Conservation (phyloP, 768 basidiomycete species). For the Chalciporus pseudorubinellus region DNA sequence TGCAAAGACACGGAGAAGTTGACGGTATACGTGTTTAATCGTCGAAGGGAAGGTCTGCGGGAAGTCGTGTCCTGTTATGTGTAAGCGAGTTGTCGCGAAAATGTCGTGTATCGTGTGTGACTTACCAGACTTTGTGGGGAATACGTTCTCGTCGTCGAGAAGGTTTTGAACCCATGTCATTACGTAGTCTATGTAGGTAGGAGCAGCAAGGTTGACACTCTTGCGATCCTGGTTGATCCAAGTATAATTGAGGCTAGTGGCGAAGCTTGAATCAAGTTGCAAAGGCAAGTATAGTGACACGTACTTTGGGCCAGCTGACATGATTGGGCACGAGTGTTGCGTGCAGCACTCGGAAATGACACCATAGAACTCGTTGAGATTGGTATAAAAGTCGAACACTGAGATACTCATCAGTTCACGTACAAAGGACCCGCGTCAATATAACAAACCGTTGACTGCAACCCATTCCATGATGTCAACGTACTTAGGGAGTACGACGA, state of each 20-base stretch:
- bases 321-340: constrained; percentile 82
- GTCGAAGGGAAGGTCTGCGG: constrained; percentile 86
- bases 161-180: constrained; percentile 96
- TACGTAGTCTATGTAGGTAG: constrained; percentile 96
- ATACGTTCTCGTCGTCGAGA: constrained; percentile 89
- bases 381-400: constrained; percentile 98
- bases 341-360: constrained; percentile 93
- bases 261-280: background rate
- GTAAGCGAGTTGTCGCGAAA: constrained; percentile 1
- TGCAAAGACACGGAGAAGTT: constrained; percentile 94
- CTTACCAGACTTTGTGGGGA: constrained; percentile 94
- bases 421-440: too few species aligned
- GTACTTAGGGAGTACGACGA: constrained; percentile 94
- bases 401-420: background rate
- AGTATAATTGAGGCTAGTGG: constrained; percentile 77
- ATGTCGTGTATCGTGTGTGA: background rate
- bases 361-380: constrained; percentile 95
- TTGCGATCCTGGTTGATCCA: constrained; percentile 94
- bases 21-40: constrained; percentile 91
- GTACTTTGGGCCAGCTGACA: constrained; percentile 86
- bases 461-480: constrained; percentile 98
- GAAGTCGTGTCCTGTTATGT: constrained; percentile 72
- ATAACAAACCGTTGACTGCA: constrained; percentile 79
- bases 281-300: constrained; percentile 25
- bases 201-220: constrained; percentile 83